Evolutionary conservation across 352 stramenopile species (phyloP).

Genomic region (Globisporangium irregulare): DNA sequence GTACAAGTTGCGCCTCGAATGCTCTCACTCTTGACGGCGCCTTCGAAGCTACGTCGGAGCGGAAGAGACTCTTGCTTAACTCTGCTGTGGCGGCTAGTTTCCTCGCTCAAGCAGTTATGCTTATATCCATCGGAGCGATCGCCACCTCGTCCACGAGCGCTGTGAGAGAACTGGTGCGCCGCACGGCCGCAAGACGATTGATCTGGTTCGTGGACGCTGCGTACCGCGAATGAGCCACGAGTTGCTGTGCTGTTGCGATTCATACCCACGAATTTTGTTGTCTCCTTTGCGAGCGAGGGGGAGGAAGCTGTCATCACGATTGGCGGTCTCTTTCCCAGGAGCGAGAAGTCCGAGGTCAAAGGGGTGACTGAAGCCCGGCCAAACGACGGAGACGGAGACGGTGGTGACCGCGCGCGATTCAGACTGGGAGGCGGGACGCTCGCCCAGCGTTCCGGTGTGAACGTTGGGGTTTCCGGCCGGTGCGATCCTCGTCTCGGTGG

Average conservation of each 20-base stretch:
- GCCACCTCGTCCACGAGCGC: neutral
- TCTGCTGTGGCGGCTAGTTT: neutral
- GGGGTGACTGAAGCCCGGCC: neutral
- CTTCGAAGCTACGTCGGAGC: neutral
- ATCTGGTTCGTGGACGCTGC: neutral
- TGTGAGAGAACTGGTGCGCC: neutral
- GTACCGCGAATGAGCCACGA: neutral
- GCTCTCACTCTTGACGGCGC: neutral
- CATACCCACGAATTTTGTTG: neutral
- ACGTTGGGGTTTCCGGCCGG: constrained; percentile 12
- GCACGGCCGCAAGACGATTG: neutral
- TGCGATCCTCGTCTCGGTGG: constrained; percentile 28
- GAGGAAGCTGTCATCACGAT: neutral
- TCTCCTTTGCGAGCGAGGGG: neutral
- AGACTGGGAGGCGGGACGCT: neutral
- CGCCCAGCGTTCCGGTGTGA: neutral
- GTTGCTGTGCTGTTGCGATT: neutral
- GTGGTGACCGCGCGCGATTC: neutral
- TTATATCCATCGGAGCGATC: neutral
- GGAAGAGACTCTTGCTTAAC: neutral
- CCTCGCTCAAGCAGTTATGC: neutral
- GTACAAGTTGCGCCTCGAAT: neutral
- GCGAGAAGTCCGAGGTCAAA: neutral
- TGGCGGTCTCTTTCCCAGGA: neutral
- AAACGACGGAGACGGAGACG: neutral